Conservation (phyloP, 345 rosid genomes). For the Anacardium occidentale region DNA sequence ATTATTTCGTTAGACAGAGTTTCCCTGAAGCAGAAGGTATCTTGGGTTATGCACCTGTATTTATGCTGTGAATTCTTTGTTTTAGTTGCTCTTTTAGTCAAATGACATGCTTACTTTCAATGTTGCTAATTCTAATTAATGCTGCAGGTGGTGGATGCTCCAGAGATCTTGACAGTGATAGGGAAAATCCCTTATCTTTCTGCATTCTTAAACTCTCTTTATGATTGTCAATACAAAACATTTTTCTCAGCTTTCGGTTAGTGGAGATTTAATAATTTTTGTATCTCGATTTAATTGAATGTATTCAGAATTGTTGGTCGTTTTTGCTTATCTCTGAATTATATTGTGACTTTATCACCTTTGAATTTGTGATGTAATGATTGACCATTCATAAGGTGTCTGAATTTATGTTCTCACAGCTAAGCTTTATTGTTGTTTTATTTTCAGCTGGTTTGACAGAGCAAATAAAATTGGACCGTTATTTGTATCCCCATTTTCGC, state of each 20-base stretch:
- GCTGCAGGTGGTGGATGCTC: conserved; percentile 95
- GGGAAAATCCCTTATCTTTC: conserved; percentile 86
- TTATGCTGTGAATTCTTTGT: conserved; percentile 9
- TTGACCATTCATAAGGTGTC: not conserved
- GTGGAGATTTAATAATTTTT: conserved; percentile 22
- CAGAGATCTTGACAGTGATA: conserved; percentile 96
- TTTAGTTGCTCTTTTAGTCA: not conserved
- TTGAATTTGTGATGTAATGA: not conserved
- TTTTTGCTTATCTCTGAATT: not conserved
- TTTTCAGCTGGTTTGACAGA: conserved; percentile 75
- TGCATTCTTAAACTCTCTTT: conserved; percentile 87
- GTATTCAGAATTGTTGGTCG: not conserved
- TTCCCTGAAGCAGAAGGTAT: conserved; percentile 94
- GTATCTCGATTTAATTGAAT: not conserved
- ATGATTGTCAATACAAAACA: conserved; percentile 88
- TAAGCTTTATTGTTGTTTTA: conserved; percentile 19
- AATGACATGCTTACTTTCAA: not conserved
- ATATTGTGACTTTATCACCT: not conserved
- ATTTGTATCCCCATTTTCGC: conserved; percentile 90
- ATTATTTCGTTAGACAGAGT: conserved; percentile 94
- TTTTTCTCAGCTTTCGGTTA: conserved; percentile 94
- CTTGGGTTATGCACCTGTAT: conserved; percentile 6
- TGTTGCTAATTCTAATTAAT: conserved; percentile 14
- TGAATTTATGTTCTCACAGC: conserved; percentile 4
- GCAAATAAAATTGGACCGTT: conserved; percentile 85